Base-by-base conservation (phyloP, 257 asterid genomes). In the Cinchona pubescens region DNA sequence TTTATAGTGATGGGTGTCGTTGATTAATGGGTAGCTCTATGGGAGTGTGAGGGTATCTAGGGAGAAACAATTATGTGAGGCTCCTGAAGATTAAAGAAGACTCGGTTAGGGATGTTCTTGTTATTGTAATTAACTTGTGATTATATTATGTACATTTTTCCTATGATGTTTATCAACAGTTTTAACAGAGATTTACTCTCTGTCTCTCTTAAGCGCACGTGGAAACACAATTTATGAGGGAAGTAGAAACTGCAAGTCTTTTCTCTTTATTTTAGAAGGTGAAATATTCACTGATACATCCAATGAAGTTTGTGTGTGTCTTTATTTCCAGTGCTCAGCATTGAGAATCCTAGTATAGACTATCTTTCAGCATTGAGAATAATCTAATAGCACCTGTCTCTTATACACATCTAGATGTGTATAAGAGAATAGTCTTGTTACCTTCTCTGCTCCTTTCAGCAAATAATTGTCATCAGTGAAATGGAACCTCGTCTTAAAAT, bases 1-100 rank as follows among this genome's bases (percentile, higher is more conserved):
- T 81, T 79, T 80, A 76, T 77, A 76, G 84, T 27, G 81, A 16
- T 58, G 45, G 21, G 42, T 34, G 25, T 23, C 37, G 37, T 49
- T 77, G 78, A 69, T 78, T n/a, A 65, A n/a, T 1, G 2, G 27
- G 25, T 30, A 6, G 53, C 51, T 62, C 79, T 64, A 66, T 74
- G 84, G 32, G 66, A 0, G 21, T 65, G 60, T 67, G 38, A 67
- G 46, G 55, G 13, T 63, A 73, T 56, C 72, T 69, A 69, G 34
- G 73, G 29, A 60, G 76, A 72, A 46, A 19, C 55, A 43, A 59
- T 29, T 29, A 55, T 46, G 16, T 37, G 42, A n/a, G n/a, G 34
- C 32, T 66, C 53, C 51, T 38, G 14, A 37, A 21, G 71, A 34
- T 7, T 34, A 23, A 37, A 66, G 9, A 15, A 37, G 23, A 25